These are phyloP conservation scores for Sphagnum fallax DNA, from an alignment of 228 moss, liverwort and hornwort genomes.

Conservation along the genomic window DNA sequence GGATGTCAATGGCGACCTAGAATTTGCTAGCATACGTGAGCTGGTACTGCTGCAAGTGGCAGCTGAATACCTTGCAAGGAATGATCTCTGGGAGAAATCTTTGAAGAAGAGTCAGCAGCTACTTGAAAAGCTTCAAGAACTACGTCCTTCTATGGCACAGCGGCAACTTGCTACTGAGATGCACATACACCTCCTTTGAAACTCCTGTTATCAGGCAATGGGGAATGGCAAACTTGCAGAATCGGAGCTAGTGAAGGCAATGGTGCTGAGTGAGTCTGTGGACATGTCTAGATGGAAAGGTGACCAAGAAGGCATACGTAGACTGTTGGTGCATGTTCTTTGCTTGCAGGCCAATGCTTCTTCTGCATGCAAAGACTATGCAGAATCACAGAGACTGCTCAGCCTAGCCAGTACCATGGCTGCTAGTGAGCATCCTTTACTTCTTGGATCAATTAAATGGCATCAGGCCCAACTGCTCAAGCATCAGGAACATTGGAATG, in stretches of 20 bases:
- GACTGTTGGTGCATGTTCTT: neutral
- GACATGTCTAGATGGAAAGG: no score
- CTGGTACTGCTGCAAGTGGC: neutral
- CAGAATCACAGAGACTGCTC: neutral
- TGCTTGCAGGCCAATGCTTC: constrained; percentile 2
- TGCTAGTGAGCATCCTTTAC: neutral
- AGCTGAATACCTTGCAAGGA: neutral
- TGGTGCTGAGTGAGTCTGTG: neutral
- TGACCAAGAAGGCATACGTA: neutral
- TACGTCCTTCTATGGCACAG: neutral
- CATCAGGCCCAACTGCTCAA: neutral
- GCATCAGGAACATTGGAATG: constrained; percentile 6
- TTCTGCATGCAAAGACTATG: neutral
- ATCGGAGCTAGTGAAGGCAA: constrained; percentile 2
- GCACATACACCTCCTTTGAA: neutral
- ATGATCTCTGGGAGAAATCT: constrained; percentile 1
- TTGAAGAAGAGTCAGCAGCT: neutral
- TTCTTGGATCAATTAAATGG: neutral
- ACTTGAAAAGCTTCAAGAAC: constrained; percentile 3
- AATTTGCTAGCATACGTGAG: no score
- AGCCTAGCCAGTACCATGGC: neutral
- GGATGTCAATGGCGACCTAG: neutral
- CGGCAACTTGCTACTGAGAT: neutral
- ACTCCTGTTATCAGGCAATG: neutral
- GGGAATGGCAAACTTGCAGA: neutral